A percentile compares a stretch with the other conserved stretches of the same genome.
phyloP scores from a whole-genome alignment of 345 rosid genomes.

The Eucalyptus microcorys region DNA sequence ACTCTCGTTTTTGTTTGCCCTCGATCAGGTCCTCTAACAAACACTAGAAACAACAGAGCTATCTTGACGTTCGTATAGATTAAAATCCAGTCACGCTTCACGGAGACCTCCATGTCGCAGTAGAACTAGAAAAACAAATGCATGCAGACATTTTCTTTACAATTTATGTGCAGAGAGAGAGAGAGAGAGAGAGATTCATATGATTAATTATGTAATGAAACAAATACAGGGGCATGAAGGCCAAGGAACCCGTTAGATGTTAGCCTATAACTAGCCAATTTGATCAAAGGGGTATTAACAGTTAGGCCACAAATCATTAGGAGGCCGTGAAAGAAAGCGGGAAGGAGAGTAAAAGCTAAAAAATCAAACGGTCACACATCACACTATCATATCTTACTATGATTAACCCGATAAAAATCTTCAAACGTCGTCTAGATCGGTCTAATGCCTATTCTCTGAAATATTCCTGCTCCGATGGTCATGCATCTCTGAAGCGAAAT shows the following conservation, averaged over 20 bases:
- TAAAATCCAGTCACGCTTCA: not conserved
- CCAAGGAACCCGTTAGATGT: slow-evolving; percentile 1
- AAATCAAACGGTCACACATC: not conserved
- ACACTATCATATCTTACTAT: not conserved
- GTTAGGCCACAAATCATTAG: not conserved
- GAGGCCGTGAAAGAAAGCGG: not conserved
- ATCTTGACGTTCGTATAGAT: not conserved
- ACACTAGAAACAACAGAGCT: not conserved
- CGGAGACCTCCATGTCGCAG: not conserved
- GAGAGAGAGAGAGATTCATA: not conserved
- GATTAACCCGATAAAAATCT: not conserved
- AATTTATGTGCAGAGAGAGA: not conserved
- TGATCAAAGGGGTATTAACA: slow-evolving; percentile 2
- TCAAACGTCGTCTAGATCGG: not conserved
- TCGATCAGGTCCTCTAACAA: not conserved
- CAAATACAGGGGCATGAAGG: not conserved
- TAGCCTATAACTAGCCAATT: slow-evolving; percentile 11
- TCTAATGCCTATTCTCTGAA: not conserved
- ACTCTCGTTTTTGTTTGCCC: not conserved
- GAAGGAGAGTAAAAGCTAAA: not conserved
- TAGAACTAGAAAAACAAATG: not conserved
- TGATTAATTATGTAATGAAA: not conserved
- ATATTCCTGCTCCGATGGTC: not conserved
- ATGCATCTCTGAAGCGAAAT: not conserved
- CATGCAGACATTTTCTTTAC: not conserved